Base-by-base conservation (phyloP, 169 alveolate genomes). In the Plasmodium inui region DNA sequence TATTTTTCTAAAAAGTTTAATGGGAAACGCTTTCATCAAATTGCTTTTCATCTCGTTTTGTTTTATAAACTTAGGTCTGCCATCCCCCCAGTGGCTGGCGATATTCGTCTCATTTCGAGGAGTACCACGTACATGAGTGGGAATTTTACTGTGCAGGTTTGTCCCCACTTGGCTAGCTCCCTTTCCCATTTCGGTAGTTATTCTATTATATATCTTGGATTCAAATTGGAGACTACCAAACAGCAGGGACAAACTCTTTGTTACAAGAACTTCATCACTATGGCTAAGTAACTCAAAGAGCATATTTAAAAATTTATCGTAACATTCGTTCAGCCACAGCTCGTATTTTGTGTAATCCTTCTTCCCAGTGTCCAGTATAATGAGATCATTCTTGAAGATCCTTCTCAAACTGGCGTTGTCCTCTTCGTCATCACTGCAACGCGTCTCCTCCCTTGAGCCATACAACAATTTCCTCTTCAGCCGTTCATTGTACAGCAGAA, bases 141-240 rank as follows among this genome's bases (percentile, higher is more conserved):
- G 30, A 10, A 8, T 37, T 0, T 7, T 28, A 46, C 8, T 26
- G 5, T 41, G 12, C 22, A 44, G 37, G 39, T 46, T 53, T 3
- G 41, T 89, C 41, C 71, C 71, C 39, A 74, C 61, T 9, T 57
- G 78, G 67, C 71, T 57, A 26, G 28, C 10, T 46, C 74, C 37
- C 4, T 74, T 72, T 26, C 41, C 82, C 55, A 67, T 34, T 26
- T 26, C 76, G 32, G 41, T n/a, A 28, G 19, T 26, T 44, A 80
- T 37, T 17, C 39, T 50, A 46, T 91, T 80, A 57, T 70, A 82
- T 91, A 91, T 91, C 41, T 80, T 91, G 39, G 88, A 34, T 19
- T 91, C 95, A 41, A 70, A 46, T 22, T 91, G 95, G 82, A 91
- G 76, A 46, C 92, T 46, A 7, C 92, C 92, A 72, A 91, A 91